Base-by-base conservation (phyloP, 805 yeast species). In the Candida silvicultrix region DNA sequence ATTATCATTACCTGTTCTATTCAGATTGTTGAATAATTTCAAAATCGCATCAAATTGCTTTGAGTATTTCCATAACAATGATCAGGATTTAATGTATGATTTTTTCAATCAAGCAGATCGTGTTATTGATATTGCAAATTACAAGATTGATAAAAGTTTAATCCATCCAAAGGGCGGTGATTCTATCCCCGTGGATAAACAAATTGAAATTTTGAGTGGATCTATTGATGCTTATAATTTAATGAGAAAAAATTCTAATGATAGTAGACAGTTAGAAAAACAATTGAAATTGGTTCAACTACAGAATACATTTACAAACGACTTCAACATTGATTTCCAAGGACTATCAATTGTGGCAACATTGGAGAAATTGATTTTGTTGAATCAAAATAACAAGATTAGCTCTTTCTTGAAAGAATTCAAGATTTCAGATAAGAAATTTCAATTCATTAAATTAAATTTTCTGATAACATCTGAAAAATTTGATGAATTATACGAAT, bases 51-150 rank as follows among this genome's bases (percentile, higher is more conserved):
- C 53, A 38, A 65, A 50, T 54, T 59, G 50, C 41, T 69, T 46
- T 64, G 62, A 53, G 22, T 66, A 62, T 49, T 51, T 66, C 59
- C 56, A 70, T 51, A 53, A 56, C 31, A 35, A 58, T 22, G 70
- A 75, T 43, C 47, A 52, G 2, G 69, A 68, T 19, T 56, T 74
- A 14, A 61, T 81, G 4, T 68, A 67, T 48, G 83, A 80, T 51
- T 83, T 71, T 52, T 80, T 72, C 52, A 77, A 80, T 51, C 89
- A 85, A 54, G 81, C 79, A 41, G 95, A 85, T 53, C 67, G 74
- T 16, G 67, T 73, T 16, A 52, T 69, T 6, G 82, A 75, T 3
- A 57, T 73, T 41, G 74, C 80, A 3, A 65, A 68, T 41, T 54
- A 73, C 34, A 63, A 74, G 4, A 54, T 79, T 28, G 42, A 47